A percentile compares a stretch with the other conserved stretches of the same genome.
These are phyloP conservation scores for Globisporangium splendens DNA, from an alignment of 352 stramenopile genomes.

Conservation along the genomic window DNA sequence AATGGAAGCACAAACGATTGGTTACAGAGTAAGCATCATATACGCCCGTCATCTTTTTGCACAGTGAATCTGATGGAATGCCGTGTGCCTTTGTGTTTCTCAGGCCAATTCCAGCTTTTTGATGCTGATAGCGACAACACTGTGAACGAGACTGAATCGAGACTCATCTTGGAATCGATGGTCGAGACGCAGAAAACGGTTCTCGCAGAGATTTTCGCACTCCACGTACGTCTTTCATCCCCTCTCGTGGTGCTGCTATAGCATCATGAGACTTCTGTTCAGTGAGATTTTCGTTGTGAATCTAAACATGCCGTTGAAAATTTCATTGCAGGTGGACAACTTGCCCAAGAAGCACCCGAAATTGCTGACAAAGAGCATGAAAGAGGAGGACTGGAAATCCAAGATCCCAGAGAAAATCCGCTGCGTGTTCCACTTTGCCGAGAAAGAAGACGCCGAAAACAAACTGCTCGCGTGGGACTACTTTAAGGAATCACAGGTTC, in stretches of 20 bases:
- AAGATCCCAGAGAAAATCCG: conserved; percentile 76
- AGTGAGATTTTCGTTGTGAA: too few species aligned
- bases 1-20: conserved; percentile 37
- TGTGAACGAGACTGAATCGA: conserved; percentile 55
- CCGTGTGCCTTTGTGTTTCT: neutral
- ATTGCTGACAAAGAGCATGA: conserved; percentile 39
- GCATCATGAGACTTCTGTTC: neutral
- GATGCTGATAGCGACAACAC: conserved; percentile 49
- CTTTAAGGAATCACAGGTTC: conserved; percentile 60
- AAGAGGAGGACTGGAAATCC: conserved; percentile 60
- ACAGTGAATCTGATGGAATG: neutral
- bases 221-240: conserved; percentile 33
- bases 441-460: conserved; percentile 51
- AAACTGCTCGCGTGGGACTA: conserved; percentile 57
- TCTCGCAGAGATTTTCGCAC: conserved; percentile 55
- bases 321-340: conserved; percentile 48
- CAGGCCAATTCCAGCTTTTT: conserved; percentile 61
- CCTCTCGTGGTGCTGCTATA: neutral
- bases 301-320: too few species aligned
- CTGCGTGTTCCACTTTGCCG: conserved; percentile 69
- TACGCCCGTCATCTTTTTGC: too few species aligned
- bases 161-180: conserved; percentile 56
- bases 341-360: conserved; percentile 66
- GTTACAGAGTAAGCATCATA: conserved; percentile 30
- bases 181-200: conserved; percentile 51